Evolutionary conservation across 352 stramenopile genomes (phyloP).

Genomic region (Phytophthora palmivora): DNA sequence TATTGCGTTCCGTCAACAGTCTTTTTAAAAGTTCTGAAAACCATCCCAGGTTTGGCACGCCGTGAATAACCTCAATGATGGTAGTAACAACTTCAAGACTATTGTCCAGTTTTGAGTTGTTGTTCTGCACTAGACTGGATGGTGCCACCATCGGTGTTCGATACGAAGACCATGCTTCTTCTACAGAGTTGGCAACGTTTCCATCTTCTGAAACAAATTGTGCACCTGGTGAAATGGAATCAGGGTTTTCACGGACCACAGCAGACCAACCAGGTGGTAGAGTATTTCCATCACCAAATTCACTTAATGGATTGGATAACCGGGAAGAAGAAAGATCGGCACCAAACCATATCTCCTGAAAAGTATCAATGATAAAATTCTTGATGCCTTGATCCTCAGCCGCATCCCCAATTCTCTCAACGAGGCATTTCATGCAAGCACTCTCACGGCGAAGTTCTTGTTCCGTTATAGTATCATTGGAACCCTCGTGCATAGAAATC

Average conservation of each 20-base stretch:
- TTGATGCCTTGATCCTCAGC: slow-evolving; percentile 81
- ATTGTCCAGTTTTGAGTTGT: slow-evolving; percentile 69
- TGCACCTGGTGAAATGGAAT: slow-evolving; percentile 4
- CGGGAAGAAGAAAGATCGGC: slow-evolving; percentile 53
- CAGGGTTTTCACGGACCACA: slow-evolving; percentile 11
- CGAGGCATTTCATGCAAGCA: slow-evolving; percentile 73
- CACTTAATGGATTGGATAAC: slow-evolving; percentile 38
- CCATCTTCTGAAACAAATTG: slow-evolving; percentile 74
- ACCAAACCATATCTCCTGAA: slow-evolving; percentile 90
- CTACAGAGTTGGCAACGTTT: slow-evolving; percentile 45
- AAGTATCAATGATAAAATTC: slow-evolving; percentile 87
- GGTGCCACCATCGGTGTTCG: slow-evolving; percentile 61
- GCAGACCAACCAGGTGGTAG: slow-evolving; percentile 65
- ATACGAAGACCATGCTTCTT: slow-evolving; percentile 72
- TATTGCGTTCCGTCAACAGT: slow-evolving; percentile 47
- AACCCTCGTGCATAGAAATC: slow-evolving; percentile 22
- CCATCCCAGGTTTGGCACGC: slow-evolving; percentile 75
- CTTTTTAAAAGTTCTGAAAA: slow-evolving; percentile 75
- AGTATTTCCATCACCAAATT: slow-evolving; percentile 51
- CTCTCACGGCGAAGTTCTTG: slow-evolving; percentile 64
- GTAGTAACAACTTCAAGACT: slow-evolving; percentile 62
- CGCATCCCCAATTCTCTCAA: slow-evolving; percentile 77
- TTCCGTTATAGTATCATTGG: slow-evolving; percentile 18
- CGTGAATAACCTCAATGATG: slow-evolving; percentile 83
- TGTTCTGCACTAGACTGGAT: slow-evolving; percentile 70